Percentiles rank a stretch among this genome's conserved stretches.
Conservation (phyloP, 2,329 filamentous ascomycete species). For the Aspergillus sclerotialis region DNA sequence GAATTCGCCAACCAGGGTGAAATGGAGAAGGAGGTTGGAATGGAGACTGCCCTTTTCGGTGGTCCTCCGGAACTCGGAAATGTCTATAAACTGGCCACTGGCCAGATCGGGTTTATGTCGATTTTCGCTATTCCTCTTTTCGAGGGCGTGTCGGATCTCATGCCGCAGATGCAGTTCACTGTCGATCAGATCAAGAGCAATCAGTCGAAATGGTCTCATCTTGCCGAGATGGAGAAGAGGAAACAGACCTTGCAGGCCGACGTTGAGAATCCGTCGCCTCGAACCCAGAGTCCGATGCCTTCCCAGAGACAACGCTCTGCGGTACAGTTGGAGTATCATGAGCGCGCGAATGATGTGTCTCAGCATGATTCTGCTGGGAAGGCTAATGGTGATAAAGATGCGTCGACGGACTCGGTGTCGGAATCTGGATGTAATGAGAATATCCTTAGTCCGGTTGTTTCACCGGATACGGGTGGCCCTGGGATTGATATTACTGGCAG, state of each 20-base stretch:
- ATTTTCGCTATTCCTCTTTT: constrained; percentile 92
- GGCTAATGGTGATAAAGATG: too few species aligned
- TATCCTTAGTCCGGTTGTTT: constrained; percentile 26
- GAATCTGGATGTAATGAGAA: constrained; percentile 24
- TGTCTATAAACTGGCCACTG: constrained; percentile 70
- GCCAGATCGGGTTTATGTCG: constrained; percentile 94
- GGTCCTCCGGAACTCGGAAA: constrained; percentile 76
- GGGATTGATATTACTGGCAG: constrained; percentile 29
- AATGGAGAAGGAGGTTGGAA: constrained; percentile 83
- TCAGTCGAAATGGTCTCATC: constrained; percentile 57
- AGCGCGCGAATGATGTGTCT: too few species aligned
- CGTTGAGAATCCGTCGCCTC: constrained; percentile 22
- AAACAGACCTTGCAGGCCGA: constrained; percentile 19
- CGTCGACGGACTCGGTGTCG: too few species aligned
- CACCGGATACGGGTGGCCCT: constrained; percentile 28
- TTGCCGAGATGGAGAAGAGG: constrained; percentile 24
- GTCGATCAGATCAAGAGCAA: constrained; percentile 76
- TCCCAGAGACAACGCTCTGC: constrained; percentile 2
- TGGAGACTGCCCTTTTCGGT: constrained; percentile 78
- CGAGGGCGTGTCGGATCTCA: constrained; percentile 74
- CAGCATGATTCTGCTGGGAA: too few species aligned
- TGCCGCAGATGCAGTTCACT: constrained; percentile 78
- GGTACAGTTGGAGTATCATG: neutral
- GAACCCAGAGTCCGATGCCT: constrained; percentile 26
- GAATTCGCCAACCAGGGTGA: constrained; percentile 89